phyloP scores from a whole-genome alignment of 495 filamentous ascomycete genomes.

The Mycothermus thermophilus region DNA sequence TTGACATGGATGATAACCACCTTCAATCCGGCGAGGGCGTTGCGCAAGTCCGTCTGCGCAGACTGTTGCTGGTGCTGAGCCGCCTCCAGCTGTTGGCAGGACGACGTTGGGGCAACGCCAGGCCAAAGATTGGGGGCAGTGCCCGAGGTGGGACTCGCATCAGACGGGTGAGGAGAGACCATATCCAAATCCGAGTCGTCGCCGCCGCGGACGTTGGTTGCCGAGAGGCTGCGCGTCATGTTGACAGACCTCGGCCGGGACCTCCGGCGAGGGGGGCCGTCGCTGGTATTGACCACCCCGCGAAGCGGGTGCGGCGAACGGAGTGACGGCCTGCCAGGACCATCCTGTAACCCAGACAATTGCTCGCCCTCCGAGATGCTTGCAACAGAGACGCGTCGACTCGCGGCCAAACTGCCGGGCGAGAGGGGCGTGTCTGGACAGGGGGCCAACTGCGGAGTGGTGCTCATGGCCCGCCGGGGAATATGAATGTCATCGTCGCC shows the following conservation, averaged over 20 bases:
- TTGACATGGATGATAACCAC: slow-evolving; percentile 75
- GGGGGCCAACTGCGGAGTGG: slow-evolving; percentile 1
- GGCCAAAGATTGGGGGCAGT: not conserved
- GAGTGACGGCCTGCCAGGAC: too few relatives aligned
- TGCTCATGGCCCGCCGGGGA: too few relatives aligned
- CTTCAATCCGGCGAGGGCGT: slow-evolving; percentile 34
- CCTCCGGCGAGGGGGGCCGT: not conserved
- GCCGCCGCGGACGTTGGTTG: not conserved
- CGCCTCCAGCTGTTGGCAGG: not conserved
- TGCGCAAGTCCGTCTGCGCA: not conserved
- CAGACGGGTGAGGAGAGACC: not conserved
- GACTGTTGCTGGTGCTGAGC: not conserved
- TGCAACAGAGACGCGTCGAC: too few relatives aligned
- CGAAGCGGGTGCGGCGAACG: too few relatives aligned
- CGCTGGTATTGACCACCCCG: too few relatives aligned
- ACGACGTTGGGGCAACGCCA: not conserved
- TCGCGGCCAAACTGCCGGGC: slow-evolving; percentile 22
- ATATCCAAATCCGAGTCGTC: not conserved
- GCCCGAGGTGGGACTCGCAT: not conserved
- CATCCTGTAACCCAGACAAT: too few relatives aligned
- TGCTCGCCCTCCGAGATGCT: too few relatives aligned
- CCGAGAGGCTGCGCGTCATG: not conserved
- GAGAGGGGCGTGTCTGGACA: slow-evolving; percentile 23
- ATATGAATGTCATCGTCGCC: slow-evolving; percentile 9
- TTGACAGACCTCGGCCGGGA: not conserved